Base-by-base conservation (phyloP, 345 rosid species). In the Toxicodendron radicans region DNA sequence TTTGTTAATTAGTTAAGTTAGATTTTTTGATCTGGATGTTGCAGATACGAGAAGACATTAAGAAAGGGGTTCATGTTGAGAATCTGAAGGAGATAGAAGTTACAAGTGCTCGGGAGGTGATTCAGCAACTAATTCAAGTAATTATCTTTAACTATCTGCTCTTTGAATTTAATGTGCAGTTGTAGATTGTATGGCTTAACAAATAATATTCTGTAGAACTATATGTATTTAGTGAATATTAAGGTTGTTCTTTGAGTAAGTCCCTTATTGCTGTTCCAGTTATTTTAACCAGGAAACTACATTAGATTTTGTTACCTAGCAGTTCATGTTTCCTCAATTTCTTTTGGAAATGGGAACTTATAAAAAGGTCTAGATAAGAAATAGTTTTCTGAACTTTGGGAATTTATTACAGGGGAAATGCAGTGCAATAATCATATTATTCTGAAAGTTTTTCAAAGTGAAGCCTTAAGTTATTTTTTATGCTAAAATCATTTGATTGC, bases 81-180 rank as follows among this genome's bases (percentile, higher is more conserved):
- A 93, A 89, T 81, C 85, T 93, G 6, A 96, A 88, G 87, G 99
- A 96, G 87, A 84, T 89, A 69, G 97, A 92, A 83, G 99, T 96
- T 56, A 77, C 87, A 58, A 87, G 90, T 87, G 92, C 97, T 43
- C 82, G 97, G 63, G 99, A 96, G 82, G 94, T 88, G 72, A 86
- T 96, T 77, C 97, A 93, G 66, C 98, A 92, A 78, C 88, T 96
- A 49, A 78, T 96, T 85, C 92, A 86, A 87, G 99, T 93, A 80
- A 20, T 64, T 32, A 17, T 73, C 63, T 23, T 41, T 0, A 0
- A 10, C 6, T 10, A 27, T 77, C 18, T 75, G 10, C 13, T 68
- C 66, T 23, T 64, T 10, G 53, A 27, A 60, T 38, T 14, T 23
- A 23, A 12, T 53, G 16, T 20, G 16, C 16, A 60, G 32, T 53